phyloP scores from a whole-genome alignment of 2,329 filamentous ascomycete species.

The Neonectria neomacrospora region DNA sequence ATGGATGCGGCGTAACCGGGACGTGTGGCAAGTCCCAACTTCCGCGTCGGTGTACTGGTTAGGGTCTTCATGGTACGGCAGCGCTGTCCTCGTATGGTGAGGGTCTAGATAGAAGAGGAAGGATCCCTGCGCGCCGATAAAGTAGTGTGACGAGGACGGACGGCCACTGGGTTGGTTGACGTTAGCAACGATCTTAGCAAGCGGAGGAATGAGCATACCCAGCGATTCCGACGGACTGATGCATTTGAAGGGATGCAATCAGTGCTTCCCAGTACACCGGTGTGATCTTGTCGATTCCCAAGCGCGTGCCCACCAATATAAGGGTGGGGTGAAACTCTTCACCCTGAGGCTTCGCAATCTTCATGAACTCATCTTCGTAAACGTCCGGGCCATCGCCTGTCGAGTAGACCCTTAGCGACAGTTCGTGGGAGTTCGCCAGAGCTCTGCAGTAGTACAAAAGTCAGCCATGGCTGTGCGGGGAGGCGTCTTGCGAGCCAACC shows the following conservation, averaged over 20 bases:
- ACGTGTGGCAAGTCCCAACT: conserved; percentile 85
- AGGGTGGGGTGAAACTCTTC: conserved; percentile 82
- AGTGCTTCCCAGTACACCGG: conserved; percentile 96
- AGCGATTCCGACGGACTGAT: conserved; percentile 95
- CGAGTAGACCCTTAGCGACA: conserved; percentile 82
- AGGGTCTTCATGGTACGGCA: conserved; percentile 70
- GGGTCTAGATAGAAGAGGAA: conserved; percentile 96
- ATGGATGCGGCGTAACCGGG: conserved; percentile 82
- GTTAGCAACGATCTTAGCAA: conserved; percentile 23
- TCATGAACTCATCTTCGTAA: conserved; percentile 88
- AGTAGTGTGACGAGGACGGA: conserved; percentile 83
- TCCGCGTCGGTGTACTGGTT: conserved; percentile 76
- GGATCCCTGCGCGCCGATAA: conserved; percentile 71
- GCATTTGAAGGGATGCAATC: conserved; percentile 83
- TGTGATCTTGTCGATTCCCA: conserved; percentile 95
- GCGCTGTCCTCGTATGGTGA: conserved; percentile 81
- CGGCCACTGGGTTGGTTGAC: conserved; percentile 71
- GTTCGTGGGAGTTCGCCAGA: conserved; percentile 73
- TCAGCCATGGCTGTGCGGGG: conserved; percentile 1
- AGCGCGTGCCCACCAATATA: conserved; percentile 85
- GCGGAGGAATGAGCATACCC: conserved; percentile 67
- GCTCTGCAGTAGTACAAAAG: conserved; percentile 63
- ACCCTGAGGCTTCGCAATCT: conserved; percentile 75
- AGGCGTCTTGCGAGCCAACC: background rate
- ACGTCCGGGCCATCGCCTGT: conserved; percentile 92